Evolutionary conservation across 768 basidiomycete genomes (phyloP), one percentile per base, ranked within the genome.

Genomic region (Candolleomyces efflorescens): DNA sequence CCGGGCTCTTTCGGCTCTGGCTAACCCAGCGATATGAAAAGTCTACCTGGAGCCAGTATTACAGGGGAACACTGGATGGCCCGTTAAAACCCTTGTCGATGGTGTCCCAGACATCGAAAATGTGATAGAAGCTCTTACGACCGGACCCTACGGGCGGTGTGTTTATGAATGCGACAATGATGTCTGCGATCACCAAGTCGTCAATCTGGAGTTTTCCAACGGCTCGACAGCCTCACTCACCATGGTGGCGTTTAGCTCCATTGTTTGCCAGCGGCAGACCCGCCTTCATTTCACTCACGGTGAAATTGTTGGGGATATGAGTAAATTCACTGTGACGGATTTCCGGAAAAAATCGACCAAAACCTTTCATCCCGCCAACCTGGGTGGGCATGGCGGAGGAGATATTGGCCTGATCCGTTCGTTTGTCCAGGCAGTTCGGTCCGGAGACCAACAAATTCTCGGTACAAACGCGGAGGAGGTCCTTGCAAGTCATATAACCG

Each of bases 161-260:
- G 92, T 92, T 5, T 95, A 95, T 68, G 91, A 93, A 67, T 80
- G 83, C 54, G 75, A 80, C 45, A 95, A 95, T 67, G 88, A 94
- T 66, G 92, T 95, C 48, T 91, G 89, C 64, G 92, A 95, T 71
- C 86, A 95, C 62, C 92, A 94, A 71, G 88, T 94, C 47, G 93
- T 95, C 61, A 94, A 93, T 68, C 71, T 95, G 56, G 89, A 94
- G 65, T 95, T 91, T 68, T 84, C 87, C 6, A 83, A 84, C 52
- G 91, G 92, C 15, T 78, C 83, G 26, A 94, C 93, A 0, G 90
- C 82, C 12, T 90, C 90, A 0, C 90, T 95, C 69, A 94, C 93
- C 18, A 93, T 95, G 91, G 81, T 92, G 49, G 93, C 93, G 12
- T 90, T 84, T 67, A 90, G 90, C 0, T 79, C 82, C n/a, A 74